Evolutionary conservation across 129 eudicot genomes (phyloP).

Genomic region (Silybum marianum): DNA sequence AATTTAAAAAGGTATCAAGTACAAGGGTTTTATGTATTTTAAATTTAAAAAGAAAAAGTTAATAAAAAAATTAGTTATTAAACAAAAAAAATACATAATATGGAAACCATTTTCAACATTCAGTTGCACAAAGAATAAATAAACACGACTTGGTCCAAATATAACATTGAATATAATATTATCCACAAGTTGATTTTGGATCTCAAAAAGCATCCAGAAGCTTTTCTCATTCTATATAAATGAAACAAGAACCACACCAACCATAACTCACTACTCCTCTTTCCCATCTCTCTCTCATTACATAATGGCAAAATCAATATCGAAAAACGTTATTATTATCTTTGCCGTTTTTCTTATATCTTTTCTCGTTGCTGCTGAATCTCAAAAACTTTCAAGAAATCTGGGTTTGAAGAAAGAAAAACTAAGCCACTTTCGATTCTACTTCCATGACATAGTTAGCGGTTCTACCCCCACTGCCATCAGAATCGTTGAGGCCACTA

Average conservation of each 20-base stretch:
- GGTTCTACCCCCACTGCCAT: conserved; percentile 39
- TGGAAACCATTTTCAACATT: background rate
- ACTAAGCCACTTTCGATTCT: conserved; percentile 51
- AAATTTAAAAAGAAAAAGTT: no score
- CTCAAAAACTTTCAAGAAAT: conserved; percentile 29
- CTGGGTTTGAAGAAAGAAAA: conserved; percentile 35
- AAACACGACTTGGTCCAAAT: background rate
- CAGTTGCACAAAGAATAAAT: background rate
- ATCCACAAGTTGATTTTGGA: background rate
- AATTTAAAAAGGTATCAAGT: no score
- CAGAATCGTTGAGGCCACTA: conserved; percentile 37
- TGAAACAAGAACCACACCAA: conserved; percentile 3
- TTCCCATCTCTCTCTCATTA: background rate
- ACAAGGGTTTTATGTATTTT: no score
- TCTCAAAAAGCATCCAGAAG: background rate
- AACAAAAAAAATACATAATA: background rate
- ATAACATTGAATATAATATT: background rate
- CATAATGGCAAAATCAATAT: conserved; percentile 23
- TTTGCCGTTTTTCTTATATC: conserved; percentile 20
- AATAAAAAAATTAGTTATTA: no score
- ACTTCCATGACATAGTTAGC: conserved; percentile 50
- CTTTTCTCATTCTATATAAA: background rate
- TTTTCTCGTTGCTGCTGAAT: conserved; percentile 18
- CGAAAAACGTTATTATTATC: background rate
- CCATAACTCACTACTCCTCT: conserved; percentile 15